Evolutionary conservation across 768 basidiomycete species (phyloP).

Genomic region (Tylopilus rubrobrunneus): DNA sequence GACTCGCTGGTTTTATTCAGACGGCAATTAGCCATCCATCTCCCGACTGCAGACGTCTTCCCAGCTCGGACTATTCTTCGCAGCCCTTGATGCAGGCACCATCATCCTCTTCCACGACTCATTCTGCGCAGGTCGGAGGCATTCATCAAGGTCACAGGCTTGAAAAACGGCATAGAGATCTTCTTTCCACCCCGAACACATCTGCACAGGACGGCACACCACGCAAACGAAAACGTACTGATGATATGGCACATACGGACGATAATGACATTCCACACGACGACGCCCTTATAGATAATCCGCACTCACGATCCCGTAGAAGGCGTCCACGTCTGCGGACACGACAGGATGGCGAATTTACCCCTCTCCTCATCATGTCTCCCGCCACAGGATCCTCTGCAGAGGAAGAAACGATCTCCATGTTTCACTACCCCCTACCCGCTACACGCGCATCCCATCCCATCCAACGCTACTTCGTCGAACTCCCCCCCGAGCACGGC

Average conservation of each 20-base stretch:
- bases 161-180: background rate
- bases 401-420: constrained; percentile 1
- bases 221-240: constrained; percentile 19
- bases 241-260: background rate
- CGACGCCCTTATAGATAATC: background rate
- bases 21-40: background rate
- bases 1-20: background rate
- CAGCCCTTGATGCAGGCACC: background rate
- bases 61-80: background rate
- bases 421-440: background rate
- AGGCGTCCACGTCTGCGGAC: constrained; percentile 9
- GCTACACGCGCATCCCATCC: background rate
- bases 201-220: background rate
- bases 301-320: background rate
- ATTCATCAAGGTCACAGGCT: background rate
- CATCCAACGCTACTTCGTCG: constrained; percentile 1
- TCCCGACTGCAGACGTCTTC: background rate
- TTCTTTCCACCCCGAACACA: background rate
- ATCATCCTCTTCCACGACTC: background rate
- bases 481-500: background rate
- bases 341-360: constrained; percentile 13
- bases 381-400: background rate
- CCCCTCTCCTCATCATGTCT: constrained; percentile 23
- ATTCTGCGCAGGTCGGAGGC: background rate
- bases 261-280: background rate